These are phyloP conservation scores for Gillenia trifoliata DNA, from an alignment of 306 rosid genomes.

Conservation along the genomic window DNA sequence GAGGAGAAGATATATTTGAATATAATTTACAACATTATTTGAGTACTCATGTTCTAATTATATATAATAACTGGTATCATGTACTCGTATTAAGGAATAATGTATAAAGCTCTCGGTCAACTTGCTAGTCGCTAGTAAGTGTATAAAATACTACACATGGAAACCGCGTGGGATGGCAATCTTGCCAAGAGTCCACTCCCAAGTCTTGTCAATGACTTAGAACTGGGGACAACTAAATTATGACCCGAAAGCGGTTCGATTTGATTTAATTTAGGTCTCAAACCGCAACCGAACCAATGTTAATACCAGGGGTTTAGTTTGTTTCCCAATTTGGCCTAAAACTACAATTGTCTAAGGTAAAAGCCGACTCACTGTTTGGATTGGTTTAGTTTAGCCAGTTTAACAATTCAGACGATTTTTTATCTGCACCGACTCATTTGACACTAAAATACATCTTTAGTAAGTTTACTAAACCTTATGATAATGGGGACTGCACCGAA, in stretches of 20 bases:
- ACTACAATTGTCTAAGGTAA: too few relatives aligned
- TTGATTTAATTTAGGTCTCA: neutral
- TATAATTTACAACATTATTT: too few relatives aligned
- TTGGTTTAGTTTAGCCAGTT: neutral
- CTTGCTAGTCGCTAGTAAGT: neutral
- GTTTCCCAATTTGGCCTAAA: too few relatives aligned
- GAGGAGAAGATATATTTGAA: neutral
- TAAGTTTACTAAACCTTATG: neutral
- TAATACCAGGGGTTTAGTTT: too few relatives aligned
- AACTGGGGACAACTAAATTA: too few relatives aligned
- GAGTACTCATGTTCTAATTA: too few relatives aligned
- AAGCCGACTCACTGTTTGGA: neutral
- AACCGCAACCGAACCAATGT: too few relatives aligned
- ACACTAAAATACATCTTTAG: neutral
- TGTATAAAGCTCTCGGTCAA: neutral
- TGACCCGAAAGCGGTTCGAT: too few relatives aligned
- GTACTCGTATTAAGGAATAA: neutral
- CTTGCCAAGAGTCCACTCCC: neutral
- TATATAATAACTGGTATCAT: neutral
- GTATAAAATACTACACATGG: neutral
- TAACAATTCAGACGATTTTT: too few relatives aligned
- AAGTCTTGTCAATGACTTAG: neutral
- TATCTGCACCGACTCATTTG: too few relatives aligned
- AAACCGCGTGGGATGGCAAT: neutral
- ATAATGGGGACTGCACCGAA: neutral